Base-by-base conservation (phyloP, 202 grass and related monocot species). In the Carex arenaria region DNA sequence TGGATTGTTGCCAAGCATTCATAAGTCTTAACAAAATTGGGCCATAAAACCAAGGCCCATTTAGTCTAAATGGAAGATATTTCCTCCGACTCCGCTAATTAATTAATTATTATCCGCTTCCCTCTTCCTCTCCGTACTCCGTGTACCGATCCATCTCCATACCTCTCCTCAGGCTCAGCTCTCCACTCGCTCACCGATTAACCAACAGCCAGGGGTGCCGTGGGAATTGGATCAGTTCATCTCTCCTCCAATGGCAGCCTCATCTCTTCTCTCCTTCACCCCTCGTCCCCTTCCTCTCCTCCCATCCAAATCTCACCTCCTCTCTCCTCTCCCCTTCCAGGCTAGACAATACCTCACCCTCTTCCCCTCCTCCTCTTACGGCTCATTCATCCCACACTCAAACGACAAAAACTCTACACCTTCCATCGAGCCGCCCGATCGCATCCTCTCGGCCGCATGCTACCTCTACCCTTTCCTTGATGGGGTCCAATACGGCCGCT, bases 401-500 rank as follows among this genome's bases (percentile, higher is more conserved):
- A 89, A 90, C 85, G 90, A 66, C 67, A 78, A 78, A 17, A 78
- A 78, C 51, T 4, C 15, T 8, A 83, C 56, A 23, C 59, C 73
- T 61, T 82, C 86, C 15, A 88, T 89, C 83, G 87, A 86, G 65
- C 81, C 91, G 3, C 89, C 93, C 0, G 93, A 99, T 86, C 93
- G 96, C 61, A 83, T 95, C 13, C 89, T 99, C 34, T 85, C 96
- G 0, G 96, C 96, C 0, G 93, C 81, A 0, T 94, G 93, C 53
- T 99, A 95, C 88, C 84, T 99, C 63, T 99, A 94, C 84, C 93
- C 96, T 18, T 99, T 99, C 86, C 96, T 99, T 55, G 93, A 99
- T 78, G 96, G 96, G 83, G 86, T 88, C 11, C 90, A 90, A 70
- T 92, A 95, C 78, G 96, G 96, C 15, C 89, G 96, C 67, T 95